Percentiles rank a stretch among this genome's conserved stretches.
Conservation (phyloP, 805 yeast genomes). For the Nakazawaea ishiwadae region DNA sequence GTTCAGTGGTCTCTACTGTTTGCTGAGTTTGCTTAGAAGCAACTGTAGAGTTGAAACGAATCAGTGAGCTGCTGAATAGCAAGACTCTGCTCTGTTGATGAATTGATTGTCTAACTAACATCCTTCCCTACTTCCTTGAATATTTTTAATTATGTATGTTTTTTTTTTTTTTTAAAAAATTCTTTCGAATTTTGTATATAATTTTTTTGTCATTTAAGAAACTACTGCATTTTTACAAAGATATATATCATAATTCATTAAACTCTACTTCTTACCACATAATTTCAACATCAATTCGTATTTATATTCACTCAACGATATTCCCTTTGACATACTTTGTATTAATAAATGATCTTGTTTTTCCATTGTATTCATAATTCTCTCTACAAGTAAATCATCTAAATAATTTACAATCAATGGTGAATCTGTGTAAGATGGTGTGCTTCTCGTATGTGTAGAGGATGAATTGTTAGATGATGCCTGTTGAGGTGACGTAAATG, state of each 20-base stretch:
- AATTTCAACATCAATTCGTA: constrained; percentile 23
- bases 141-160: neutral
- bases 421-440: neutral
- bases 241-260: neutral
- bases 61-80: neutral
- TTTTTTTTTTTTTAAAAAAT: too few species aligned
- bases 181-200: neutral
- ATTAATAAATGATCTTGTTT: constrained; percentile 25
- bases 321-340: constrained; percentile 25
- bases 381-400: constrained; percentile 1
- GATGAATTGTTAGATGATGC: neutral
- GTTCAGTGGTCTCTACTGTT: constrained; percentile 8
- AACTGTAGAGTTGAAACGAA: neutral
- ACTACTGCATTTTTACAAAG: too few species aligned
- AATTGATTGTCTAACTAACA: neutral
- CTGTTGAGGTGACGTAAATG: neutral
- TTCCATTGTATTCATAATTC: constrained; percentile 24
- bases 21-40: constrained; percentile 1
- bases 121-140: too few species aligned
- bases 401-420: neutral
- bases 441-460: too few species aligned
- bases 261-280: constrained; percentile 6
- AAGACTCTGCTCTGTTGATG: neutral
- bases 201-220: too few species aligned
- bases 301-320: constrained; percentile 23